phyloP scores from a whole-genome alignment of 106 monocot genomes.

The Platanthera guangdongensis region DNA sequence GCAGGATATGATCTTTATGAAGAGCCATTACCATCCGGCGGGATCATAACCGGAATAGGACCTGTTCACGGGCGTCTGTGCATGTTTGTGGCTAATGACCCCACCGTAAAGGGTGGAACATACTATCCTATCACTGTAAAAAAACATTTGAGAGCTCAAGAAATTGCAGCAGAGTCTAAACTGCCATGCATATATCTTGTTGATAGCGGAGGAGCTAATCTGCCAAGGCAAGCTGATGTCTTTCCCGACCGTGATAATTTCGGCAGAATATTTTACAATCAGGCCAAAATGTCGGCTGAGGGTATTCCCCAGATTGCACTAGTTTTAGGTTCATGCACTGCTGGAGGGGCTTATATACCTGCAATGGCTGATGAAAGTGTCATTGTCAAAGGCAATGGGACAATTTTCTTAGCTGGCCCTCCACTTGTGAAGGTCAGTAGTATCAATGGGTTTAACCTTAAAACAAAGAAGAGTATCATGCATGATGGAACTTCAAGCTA shows the following conservation, averaged over 20 bases:
- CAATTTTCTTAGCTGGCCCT: slow-evolving; percentile 97
- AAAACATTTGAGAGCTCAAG: slow-evolving; percentile 95
- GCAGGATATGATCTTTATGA: slow-evolving; percentile 89
- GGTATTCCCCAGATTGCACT: slow-evolving; percentile 96
- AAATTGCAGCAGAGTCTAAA: slow-evolving; percentile 82
- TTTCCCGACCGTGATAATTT: slow-evolving; percentile 98
- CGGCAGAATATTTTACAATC: slow-evolving; percentile 98
- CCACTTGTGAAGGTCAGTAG: slow-evolving; percentile 92
- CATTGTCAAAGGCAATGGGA: slow-evolving; percentile 95
- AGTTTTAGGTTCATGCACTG: slow-evolving; percentile 96
- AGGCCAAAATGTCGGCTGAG: slow-evolving; percentile 89
- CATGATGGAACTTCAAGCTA: slow-evolving; percentile 13
- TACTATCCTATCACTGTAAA: slow-evolving; percentile 98
- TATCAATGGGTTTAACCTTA: neutral
- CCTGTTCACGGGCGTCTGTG: slow-evolving; percentile 80
- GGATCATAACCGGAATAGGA: slow-evolving; percentile 94
- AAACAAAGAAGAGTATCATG: slow-evolving; percentile 1
- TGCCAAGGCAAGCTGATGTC: slow-evolving; percentile 92
- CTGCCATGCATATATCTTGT: slow-evolving; percentile 94
- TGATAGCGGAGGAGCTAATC: slow-evolving; percentile 97
- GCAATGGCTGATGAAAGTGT: slow-evolving; percentile 99
- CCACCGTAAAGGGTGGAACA: slow-evolving; percentile 94
- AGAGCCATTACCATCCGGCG: slow-evolving; percentile 82
- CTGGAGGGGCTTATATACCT: slow-evolving; percentile 98
- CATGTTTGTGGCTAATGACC: slow-evolving; percentile 98